These are phyloP conservation scores for Fusarium tupiense DNA, from an alignment of 2,329 filamentous ascomycete species.

Conservation along the genomic window DNA sequence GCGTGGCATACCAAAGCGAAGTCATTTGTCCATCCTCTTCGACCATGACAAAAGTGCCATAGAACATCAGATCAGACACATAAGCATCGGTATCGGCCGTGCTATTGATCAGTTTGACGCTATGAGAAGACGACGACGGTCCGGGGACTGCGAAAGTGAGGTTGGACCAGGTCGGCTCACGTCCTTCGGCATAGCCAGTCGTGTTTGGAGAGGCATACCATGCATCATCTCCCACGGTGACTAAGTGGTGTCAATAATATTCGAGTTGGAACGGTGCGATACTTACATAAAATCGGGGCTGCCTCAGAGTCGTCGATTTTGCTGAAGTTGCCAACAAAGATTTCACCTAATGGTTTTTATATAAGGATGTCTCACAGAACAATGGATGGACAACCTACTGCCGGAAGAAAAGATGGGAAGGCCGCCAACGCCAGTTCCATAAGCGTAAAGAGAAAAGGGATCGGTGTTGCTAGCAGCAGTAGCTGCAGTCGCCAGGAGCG, in stretches of 20 bases:
- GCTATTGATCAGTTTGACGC: background rate
- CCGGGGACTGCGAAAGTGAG: background rate
- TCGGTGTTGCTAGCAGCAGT: background rate
- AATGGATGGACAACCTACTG: background rate
- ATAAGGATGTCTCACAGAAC: background rate
- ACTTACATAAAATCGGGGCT: background rate
- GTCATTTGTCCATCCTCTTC: background rate
- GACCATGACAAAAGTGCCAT: constrained; percentile 3
- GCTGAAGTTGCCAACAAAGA: constrained; percentile 7
- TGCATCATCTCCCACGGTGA: background rate
- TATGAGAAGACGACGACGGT: background rate
- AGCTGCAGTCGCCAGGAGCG: background rate
- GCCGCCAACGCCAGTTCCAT: background rate
- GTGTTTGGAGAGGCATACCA: background rate
- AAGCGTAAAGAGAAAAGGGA: constrained; percentile 1
- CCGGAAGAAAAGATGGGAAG: background rate
- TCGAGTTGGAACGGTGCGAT: fast-evolving
- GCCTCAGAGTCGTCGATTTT: background rate
- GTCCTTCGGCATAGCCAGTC: background rate
- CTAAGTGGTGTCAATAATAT: background rate
- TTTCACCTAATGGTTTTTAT: background rate
- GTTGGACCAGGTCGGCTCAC: background rate
- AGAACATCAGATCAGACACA: background rate
- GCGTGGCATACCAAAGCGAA: constrained; percentile 9
- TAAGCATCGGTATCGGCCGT: background rate